Conservation (phyloP, 2,329 filamentous ascomycete genomes). For the Ophiostoma angusticollis region DNA sequence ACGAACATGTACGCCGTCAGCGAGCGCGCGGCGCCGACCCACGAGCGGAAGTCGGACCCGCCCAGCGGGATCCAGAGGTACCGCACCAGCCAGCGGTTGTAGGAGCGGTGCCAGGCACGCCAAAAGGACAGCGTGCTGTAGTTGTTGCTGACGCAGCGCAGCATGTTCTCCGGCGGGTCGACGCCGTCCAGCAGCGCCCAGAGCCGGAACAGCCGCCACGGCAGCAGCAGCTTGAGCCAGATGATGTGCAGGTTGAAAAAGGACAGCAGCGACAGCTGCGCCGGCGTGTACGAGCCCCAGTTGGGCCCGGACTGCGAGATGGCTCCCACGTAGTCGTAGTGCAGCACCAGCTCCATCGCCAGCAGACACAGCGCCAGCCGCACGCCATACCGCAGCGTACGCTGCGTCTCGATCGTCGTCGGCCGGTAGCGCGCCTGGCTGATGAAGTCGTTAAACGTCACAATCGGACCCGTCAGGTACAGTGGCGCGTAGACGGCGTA, state of each 20-base stretch:
- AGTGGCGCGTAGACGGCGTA: constrained; percentile 87
- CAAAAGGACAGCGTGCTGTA: constrained; percentile 86
- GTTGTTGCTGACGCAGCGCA: constrained; percentile 91
- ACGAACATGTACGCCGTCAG: constrained; percentile 68
- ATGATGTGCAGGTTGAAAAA: constrained; percentile 96
- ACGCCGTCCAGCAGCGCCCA: constrained; percentile 85
- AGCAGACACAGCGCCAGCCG: constrained; percentile 72
- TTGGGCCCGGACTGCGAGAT: constrained; percentile 70
- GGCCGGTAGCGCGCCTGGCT: constrained; percentile 66
- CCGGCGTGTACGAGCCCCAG: constrained; percentile 74
- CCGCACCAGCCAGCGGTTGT: constrained; percentile 86
- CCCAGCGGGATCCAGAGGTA: constrained; percentile 92
- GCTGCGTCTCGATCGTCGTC: constrained; percentile 53
- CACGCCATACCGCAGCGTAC: constrained; percentile 69
- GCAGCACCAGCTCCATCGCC: constrained; percentile 80
- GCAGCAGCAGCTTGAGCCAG: constrained; percentile 92
- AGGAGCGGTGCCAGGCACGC: constrained; percentile 91
- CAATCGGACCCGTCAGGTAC: constrained; percentile 82
- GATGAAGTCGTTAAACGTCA: constrained; percentile 98
- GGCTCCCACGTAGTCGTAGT: constrained; percentile 87
- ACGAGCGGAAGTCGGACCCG: constrained; percentile 42
- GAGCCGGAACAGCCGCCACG: constrained; percentile 97
- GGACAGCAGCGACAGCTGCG: constrained; percentile 78
- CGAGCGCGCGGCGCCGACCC: constrained; percentile 38
- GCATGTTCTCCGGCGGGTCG: constrained; percentile 96